phyloP scores from a whole-genome alignment of 1,284 basidiomycete genomes.

The Hymenochaete sp. region DNA sequence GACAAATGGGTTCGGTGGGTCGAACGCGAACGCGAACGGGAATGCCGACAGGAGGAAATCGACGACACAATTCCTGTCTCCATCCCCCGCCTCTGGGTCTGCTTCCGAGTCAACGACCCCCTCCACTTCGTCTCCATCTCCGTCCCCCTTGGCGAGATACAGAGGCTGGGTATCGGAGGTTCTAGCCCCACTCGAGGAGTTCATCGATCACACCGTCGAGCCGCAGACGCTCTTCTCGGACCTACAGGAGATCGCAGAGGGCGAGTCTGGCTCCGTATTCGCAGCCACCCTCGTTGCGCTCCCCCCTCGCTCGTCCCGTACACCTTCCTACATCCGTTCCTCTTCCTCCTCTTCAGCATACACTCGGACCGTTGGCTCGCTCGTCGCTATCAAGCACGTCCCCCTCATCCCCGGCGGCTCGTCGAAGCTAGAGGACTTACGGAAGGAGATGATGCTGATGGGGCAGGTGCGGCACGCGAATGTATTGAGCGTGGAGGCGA shows the following conservation, averaged over 20 bases:
- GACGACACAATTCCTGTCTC: constrained; percentile 6
- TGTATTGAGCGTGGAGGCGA: constrained; percentile 53
- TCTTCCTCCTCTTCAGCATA: constrained; percentile 10
- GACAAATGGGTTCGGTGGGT: too few species aligned
- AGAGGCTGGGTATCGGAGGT: constrained; percentile 48
- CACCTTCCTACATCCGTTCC: constrained; percentile 25
- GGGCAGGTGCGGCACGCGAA: constrained; percentile 47
- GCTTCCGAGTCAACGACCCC: constrained; percentile 13
- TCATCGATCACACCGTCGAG: constrained; percentile 52
- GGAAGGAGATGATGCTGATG: constrained; percentile 51
- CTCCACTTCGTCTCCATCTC: constrained; percentile 21
- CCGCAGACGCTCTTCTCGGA: constrained; percentile 55
- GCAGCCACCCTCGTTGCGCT: constrained; percentile 43
- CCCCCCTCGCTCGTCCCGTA: constrained; percentile 26
- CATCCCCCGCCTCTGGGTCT: constrained; percentile 10
- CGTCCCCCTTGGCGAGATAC: constrained; percentile 36
- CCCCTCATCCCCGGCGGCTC: constrained; percentile 48
- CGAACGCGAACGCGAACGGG: too few species aligned
- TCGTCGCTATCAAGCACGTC: constrained; percentile 62
- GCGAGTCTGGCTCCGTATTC: constrained; percentile 68
- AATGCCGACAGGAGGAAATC: background rate
- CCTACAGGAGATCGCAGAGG: constrained; percentile 68
- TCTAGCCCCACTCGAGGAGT: constrained; percentile 53
- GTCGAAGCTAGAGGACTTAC: constrained; percentile 53
- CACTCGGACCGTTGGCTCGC: constrained; percentile 28